These are phyloP conservation scores for Rhododendron kiyosumense DNA, from an alignment of 148 eudicot species.

Conservation along the genomic window DNA sequence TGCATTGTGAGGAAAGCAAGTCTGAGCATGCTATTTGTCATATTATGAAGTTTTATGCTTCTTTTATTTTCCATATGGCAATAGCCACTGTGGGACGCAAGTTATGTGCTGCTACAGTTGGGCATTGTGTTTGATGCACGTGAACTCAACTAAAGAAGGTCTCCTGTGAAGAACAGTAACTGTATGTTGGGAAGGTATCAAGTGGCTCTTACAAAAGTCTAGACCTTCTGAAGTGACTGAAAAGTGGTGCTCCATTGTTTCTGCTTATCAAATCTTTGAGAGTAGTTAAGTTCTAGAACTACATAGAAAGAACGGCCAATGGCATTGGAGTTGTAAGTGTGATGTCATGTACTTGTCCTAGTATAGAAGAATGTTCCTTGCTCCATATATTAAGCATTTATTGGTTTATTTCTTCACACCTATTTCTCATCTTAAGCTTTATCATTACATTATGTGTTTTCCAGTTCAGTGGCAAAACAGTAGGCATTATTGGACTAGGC, in stretches of 20 bases:
- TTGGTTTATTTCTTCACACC: not conserved
- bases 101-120: not conserved
- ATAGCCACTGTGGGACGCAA: not conserved
- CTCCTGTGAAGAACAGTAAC: not conserved
- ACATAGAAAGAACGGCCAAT: not conserved
- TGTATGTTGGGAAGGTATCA: not conserved
- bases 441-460: not conserved
- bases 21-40: not conserved
- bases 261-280: not conserved
- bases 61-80: not conserved
- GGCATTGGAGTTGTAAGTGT: not conserved
- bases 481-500: constrained; percentile 86
- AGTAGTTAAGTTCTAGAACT: not conserved
- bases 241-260: not conserved
- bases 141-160: not conserved
- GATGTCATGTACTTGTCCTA: not conserved
- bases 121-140: not conserved
- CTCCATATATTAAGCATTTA: not conserved
- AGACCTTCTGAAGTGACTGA: not conserved
- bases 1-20: no score
- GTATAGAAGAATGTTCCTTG: not conserved
- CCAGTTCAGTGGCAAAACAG: constrained; percentile 81
- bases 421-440: not conserved
- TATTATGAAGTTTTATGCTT: not conserved
- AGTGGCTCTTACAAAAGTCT: not conserved